Evolutionary conservation across 441 rosid species (phyloP).

Genomic region (Monsonia emarginata): DNA sequence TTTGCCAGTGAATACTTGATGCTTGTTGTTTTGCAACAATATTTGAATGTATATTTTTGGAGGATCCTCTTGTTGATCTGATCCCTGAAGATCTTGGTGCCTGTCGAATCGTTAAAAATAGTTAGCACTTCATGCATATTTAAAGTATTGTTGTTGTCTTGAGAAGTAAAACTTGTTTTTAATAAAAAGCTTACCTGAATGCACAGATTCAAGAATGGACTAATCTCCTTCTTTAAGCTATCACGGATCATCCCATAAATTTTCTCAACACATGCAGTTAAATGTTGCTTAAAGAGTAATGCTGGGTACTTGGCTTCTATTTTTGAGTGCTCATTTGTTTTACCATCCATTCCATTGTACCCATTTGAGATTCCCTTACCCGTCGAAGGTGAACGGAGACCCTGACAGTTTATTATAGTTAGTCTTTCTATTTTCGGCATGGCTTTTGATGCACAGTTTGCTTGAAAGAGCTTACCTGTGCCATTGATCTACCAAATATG

Average conservation of each 20-base stretch:
- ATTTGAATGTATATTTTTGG: conserved; percentile 34
- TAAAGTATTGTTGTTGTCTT: not conserved
- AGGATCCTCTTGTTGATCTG: conserved; percentile 33
- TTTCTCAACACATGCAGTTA: conserved; percentile 66
- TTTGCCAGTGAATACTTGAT: conserved; percentile 54
- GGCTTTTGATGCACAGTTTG: conserved; percentile 15
- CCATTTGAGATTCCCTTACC: conserved; percentile 39
- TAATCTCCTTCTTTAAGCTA: conserved; percentile 53
- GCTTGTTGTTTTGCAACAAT: conserved; percentile 43
- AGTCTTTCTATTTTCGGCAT: conserved; percentile 11
- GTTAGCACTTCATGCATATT: conserved; percentile 8
- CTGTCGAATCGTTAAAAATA: conserved; percentile 32
- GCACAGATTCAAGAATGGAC: conserved; percentile 49
- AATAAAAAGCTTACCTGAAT: conserved; percentile 38
- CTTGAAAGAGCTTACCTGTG: conserved; percentile 37
- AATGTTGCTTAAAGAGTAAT: conserved; percentile 63
- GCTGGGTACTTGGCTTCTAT: conserved; percentile 78
- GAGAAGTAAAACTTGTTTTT: not conserved
- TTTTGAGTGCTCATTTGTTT: conserved; percentile 32
- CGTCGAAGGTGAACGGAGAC: conserved; percentile 36
- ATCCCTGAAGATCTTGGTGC: conserved; percentile 44
- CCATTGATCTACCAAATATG: conserved; percentile 43
- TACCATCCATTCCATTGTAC: conserved; percentile 45
- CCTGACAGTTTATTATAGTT: conserved; percentile 26
- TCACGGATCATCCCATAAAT: conserved; percentile 60